Base-by-base conservation (phyloP, 176 grass and related monocot species). In the Elaeis guineensis region DNA sequence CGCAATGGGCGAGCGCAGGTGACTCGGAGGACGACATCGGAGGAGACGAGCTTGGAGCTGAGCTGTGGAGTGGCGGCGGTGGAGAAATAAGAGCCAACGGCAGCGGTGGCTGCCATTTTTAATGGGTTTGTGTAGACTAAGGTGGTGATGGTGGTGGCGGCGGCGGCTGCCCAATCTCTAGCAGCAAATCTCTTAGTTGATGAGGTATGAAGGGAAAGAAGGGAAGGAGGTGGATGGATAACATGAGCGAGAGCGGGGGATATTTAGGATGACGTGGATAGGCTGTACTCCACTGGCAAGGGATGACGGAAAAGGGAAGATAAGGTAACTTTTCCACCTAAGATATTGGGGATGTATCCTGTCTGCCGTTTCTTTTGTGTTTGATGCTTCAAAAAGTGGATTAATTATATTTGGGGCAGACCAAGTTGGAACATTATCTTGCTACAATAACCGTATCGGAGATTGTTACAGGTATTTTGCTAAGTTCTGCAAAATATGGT, bases 61-160 rank as follows among this genome's bases (percentile, higher is more conserved):
- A 61, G 26, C 26, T 61, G 58, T 44, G 35, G 35, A 3, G 35
- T 12, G 28, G 77, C 39, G 30, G 77, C 70, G 16, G 84, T 57
- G 16, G 71, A 20, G 69, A 44, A 44, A 44, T 44, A 44, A 14
- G 35, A 44, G 35, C 35, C 35, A 12, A 44, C 9, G 35, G 35
- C 35, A 44, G 35, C 35, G 6, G 71, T 16, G 65, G 29, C 11
- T 61, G 84, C 77, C 89, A 94, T 94, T 76, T 61, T 32, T 18
- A 59, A 49, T 14, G 19, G 1, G 16, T 32, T 67, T 55, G 57
- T 9, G 9, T 12, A 44, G 35, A 44, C 11, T 44, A 8, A 51
- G 65, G 72, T 63, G 20, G 49, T 21, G 26, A 50, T 59, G 59
- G 19, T n/a, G 50, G 48, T 22, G 25, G 19, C 3, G 23, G 23